These are phyloP conservation scores for Adiantum capillusveneris DNA, from an alignment of 75 land plant species.

Conservation along the genomic window DNA sequence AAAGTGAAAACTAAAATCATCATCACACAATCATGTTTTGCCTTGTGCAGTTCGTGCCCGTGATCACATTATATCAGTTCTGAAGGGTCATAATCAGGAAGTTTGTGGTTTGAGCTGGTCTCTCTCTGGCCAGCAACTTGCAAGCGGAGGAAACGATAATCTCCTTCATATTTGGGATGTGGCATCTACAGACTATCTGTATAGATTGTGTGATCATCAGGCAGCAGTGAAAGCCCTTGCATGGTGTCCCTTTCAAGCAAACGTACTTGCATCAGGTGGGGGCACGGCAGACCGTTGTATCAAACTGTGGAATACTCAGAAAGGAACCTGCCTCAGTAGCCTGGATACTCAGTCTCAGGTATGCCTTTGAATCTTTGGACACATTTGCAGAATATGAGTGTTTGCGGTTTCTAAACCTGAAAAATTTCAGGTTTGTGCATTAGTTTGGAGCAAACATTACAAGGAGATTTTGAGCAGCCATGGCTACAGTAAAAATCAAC, in stretches of 20 bases:
- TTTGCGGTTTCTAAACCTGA: background rate
- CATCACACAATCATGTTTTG: no score
- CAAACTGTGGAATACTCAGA: conserved; percentile 71
- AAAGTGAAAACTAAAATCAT: no score
- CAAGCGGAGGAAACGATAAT: conserved; percentile 72
- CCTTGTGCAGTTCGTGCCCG: conserved; percentile 31
- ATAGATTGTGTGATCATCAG: conserved; percentile 33
- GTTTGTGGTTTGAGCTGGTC: conserved; percentile 61
- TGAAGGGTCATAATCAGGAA: conserved; percentile 39
- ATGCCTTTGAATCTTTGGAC: conserved; percentile 4
- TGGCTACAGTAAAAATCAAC: conserved; percentile 47
- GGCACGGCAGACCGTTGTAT: conserved; percentile 61
- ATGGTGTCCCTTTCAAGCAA: conserved; percentile 57
- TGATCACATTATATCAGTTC: conserved; percentile 11
- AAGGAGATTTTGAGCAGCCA: conserved; percentile 66
- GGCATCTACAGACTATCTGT: conserved; percentile 28
- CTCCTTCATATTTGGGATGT: conserved; percentile 55
- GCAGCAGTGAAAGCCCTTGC: conserved; percentile 79
- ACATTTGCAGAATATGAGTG: background rate
- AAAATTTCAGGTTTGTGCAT: conserved; percentile 46
- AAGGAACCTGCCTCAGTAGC: conserved; percentile 43
- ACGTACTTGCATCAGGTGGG: conserved; percentile 69
- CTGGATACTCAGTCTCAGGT: conserved; percentile 56
- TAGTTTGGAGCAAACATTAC: conserved; percentile 65
- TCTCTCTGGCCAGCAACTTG: conserved; percentile 36